Evolutionary conservation across 2,329 filamentous ascomycete genomes (phyloP), one percentile per base, ranked within the genome.

Genomic region (Calonectria pseudoturangicola): DNA sequence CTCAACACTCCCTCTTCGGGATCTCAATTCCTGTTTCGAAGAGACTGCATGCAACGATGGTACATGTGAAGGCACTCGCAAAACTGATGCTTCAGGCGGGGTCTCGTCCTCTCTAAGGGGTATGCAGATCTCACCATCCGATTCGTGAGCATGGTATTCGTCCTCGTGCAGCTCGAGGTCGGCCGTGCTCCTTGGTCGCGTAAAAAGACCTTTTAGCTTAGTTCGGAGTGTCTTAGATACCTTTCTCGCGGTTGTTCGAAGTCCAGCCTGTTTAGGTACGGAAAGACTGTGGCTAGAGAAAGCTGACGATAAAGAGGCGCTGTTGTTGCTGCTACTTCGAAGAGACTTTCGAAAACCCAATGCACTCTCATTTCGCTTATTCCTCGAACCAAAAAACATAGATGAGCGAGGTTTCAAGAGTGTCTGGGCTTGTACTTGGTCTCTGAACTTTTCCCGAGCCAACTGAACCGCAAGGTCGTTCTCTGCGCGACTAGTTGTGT

Each of bases 151-250:
- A 18, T 62, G 39, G 21, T 64, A 66, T 30, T 65, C 71, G 1
- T 75, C 60, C 0, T 71, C 73, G 1, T 56, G 66, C 6, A 66
- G 54, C 4, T 75, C 73, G 12, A 70, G 54, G 1, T 43, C 73
- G 0, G 79, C 68, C 1, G 47, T 48, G 36, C 75, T 78, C 64
- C 79, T 82, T 4, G 79, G 69, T 48, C 79, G 76, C 21, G 78
- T 76, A 62, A 86, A 85, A 1, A 86, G 64, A 3, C 79, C 83
- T 81, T 88, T 93, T 72, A 95, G 77, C 71, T 88, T 93, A 60
- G 86, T 88, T 77, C 88, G 93, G 47, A 95, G 78, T 0, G 88
- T 89, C 18, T 86, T 88, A 0, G 93, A 94, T 16, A 92, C 89
- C 39, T 91, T 92, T 28, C 93, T 87, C 13, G 90, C 89, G 64